Evolutionary conservation across 2,329 filamentous ascomycete genomes (phyloP).

Genomic region (Nigrospora oryzae): DNA sequence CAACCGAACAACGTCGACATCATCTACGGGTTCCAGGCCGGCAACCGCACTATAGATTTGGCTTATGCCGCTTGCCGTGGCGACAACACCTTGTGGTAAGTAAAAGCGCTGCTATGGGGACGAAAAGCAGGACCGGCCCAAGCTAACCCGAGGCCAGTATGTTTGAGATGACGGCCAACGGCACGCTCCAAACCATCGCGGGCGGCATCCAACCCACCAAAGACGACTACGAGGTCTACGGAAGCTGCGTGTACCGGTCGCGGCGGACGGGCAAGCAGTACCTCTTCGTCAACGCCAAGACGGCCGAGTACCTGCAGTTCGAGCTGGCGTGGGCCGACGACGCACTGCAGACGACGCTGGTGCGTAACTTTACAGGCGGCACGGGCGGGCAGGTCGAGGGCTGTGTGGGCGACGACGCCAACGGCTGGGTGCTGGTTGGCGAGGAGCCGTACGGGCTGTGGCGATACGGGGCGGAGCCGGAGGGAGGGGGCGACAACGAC

Average conservation of each 20-base stretch:
- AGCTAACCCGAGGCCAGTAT: conserved; percentile 22
- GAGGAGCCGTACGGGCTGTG: conserved; percentile 44
- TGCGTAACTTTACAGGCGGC: conserved; percentile 41
- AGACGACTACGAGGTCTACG: conserved; percentile 38
- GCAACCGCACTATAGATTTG: conserved; percentile 34
- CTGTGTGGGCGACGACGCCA: conserved; percentile 42
- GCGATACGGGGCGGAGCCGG: conserved; percentile 42
- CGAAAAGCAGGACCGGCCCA: no score
- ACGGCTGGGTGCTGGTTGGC: conserved; percentile 40
- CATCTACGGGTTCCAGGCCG: conserved; percentile 38
- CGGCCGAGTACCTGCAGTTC: conserved; percentile 44
- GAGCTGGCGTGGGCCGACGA: conserved; percentile 33
- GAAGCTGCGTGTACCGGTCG: conserved; percentile 43
- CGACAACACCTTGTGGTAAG: conserved; percentile 44
- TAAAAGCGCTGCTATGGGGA: not conserved
- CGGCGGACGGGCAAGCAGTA: conserved; percentile 37
- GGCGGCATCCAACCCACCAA: conserved; percentile 38
- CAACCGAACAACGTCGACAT: conserved; percentile 48
- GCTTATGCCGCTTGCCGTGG: conserved; percentile 40
- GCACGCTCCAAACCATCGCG: conserved; percentile 29
- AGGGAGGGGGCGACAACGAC: conserved; percentile 11
- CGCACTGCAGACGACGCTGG: conserved; percentile 34
- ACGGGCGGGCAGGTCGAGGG: conserved; percentile 45
- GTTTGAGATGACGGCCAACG: conserved; percentile 38
- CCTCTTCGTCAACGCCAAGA: conserved; percentile 46